Evolutionary conservation across 2,329 filamentous ascomycete species (phyloP).

Genomic region (Alternaria sp.): DNA sequence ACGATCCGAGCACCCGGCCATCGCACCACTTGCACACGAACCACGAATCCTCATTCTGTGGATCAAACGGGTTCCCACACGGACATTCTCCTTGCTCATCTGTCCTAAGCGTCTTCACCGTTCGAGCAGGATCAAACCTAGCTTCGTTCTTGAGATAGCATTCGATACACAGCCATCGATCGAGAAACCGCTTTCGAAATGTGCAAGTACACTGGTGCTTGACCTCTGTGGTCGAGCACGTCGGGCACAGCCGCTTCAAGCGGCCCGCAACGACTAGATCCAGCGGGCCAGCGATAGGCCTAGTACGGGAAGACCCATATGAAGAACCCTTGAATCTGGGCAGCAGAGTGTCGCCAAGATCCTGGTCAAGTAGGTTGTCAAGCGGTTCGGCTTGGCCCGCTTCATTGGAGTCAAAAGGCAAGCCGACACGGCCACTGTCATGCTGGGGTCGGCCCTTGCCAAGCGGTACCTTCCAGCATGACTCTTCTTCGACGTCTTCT

Average conservation of each 20-base stretch:
- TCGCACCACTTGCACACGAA: conserved; percentile 14
- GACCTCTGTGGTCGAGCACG: conserved; percentile 18
- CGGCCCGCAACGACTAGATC: neutral
- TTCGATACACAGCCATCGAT: conserved; percentile 25
- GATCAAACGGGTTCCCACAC: neutral
- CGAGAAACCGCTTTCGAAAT: conserved; percentile 21
- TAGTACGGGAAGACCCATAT: neutral
- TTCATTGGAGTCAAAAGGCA: neutral
- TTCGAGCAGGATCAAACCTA: neutral
- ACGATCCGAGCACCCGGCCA: neutral
- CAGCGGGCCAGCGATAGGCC: neutral
- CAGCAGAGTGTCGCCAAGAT: neutral
- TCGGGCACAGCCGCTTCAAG: conserved; percentile 3
- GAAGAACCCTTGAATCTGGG: neutral
- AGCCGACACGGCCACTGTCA: neutral
- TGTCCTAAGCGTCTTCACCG: neutral
- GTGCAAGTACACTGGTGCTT: conserved; percentile 20
- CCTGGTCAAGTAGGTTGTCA: neutral
- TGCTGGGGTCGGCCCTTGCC: neutral
- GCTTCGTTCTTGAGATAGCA: conserved; percentile 12
- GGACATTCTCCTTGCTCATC: neutral
- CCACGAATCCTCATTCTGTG: neutral
- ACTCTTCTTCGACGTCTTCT: neutral
- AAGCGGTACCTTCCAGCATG: neutral
- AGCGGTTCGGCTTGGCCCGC: neutral